These are phyloP conservation scores for Psilocybe sp. DNA, from an alignment of 768 basidiomycete species.

Conservation along the genomic window DNA sequence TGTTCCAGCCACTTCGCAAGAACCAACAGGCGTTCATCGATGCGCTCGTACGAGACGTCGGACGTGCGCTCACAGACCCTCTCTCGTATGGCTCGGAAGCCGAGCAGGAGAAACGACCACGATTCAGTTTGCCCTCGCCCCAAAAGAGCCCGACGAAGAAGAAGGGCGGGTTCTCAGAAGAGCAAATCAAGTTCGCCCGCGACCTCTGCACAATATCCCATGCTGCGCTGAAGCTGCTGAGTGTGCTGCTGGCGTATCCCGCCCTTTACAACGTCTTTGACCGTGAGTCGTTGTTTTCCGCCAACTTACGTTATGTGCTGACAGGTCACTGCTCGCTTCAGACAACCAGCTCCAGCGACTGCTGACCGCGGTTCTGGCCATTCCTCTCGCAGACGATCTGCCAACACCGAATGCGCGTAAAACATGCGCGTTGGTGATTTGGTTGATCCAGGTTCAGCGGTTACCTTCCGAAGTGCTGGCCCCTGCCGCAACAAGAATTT, in stretches of 20 bases:
- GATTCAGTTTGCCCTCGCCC: constrained; percentile 58
- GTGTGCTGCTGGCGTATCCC: constrained; percentile 57
- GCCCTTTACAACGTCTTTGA: constrained; percentile 59
- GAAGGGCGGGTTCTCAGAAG: constrained; percentile 70
- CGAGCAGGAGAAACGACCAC: constrained; percentile 22
- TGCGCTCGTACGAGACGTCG: constrained; percentile 67
- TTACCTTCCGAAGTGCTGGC: constrained; percentile 59
- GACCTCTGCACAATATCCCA: constrained; percentile 76
- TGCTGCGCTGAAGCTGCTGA: constrained; percentile 64
- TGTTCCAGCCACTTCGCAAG: constrained; percentile 68
- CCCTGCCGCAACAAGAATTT: constrained; percentile 65
- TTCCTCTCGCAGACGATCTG: constrained; percentile 64
- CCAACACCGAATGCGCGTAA: constrained; percentile 87
- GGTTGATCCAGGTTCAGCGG: constrained; percentile 69
- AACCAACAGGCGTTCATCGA: constrained; percentile 48
- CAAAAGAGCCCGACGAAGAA: constrained; percentile 64
- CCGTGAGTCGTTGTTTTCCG: constrained; percentile 35
- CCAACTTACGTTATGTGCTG: constrained; percentile 11
- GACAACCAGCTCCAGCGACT: constrained; percentile 59
- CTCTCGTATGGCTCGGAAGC: constrained; percentile 16
- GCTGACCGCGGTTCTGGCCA: constrained; percentile 62
- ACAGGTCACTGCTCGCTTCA: constrained; percentile 21
- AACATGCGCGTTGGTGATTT: constrained; percentile 76
- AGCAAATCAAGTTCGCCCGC: constrained; percentile 75
- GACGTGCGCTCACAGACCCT: constrained; percentile 63